Evolutionary conservation across 2,329 filamentous ascomycete species (phyloP), one percentile per base, ranked within the genome.

Genomic region (Fusarium euwallaceae): DNA sequence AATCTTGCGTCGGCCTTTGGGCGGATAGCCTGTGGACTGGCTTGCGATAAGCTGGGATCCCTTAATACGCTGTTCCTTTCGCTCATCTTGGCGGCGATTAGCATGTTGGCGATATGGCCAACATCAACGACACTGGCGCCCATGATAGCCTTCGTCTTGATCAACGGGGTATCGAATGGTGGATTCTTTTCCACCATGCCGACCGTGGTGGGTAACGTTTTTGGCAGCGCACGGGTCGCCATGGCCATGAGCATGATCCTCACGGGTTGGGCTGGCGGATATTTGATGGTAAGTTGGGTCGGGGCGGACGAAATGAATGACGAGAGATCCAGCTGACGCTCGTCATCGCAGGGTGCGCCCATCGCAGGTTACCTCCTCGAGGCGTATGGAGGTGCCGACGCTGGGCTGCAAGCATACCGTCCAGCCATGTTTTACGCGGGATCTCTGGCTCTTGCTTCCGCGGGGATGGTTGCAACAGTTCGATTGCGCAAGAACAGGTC

Each of bases 161-260:
- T 91, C 39, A 92, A 91, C 74, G 90, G 90, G 0, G 82, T 86
- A 34, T 86, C 87, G 5, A 91, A 91, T 76, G 90, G 90, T 1
- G 88, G 87, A 0, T 92, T 92, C 82, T 92, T 92, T 78, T 87
- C 88, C 7, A 88, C 87, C 1, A 90, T 92, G 84, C 90, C 90
- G 2, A 91, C 90, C 2, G 89, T 90, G 2, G 87, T 91, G 2
- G 86, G 87, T 2, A 89, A 86, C 76, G 85, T 89, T 1, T 91
- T 90, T 82, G 90, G 88, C 6, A 88, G 84, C 8, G 85, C 84
- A 4, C 82, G 87, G 12, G 85, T 89, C 51, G 82, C 86, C 9
- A 86, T 90, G 39, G 88, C 87, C 0, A 89, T 92, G 86, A 86
- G 88, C 17, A 91, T 91, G 88, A 85, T 89, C 51, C 86, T 90